Conservation (phyloP, 345 rosid genomes). For the Bretschneidera sinensis region DNA sequence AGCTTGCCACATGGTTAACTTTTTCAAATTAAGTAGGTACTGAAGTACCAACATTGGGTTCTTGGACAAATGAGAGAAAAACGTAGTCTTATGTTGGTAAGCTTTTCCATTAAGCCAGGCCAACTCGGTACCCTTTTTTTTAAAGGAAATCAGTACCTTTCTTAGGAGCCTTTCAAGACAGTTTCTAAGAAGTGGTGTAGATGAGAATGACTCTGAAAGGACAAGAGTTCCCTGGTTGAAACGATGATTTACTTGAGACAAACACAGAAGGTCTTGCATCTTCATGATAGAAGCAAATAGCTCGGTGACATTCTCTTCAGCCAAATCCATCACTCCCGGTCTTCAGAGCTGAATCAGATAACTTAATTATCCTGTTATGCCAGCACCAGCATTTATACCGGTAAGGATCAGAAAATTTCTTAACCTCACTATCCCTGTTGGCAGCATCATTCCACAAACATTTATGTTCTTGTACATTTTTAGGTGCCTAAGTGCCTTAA, state of each 20-base stretch:
- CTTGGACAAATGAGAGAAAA: slow-evolving; percentile 29
- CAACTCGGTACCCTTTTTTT: too few relatives aligned
- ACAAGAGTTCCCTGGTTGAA: slow-evolving; percentile 9
- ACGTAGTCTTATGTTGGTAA: slow-evolving; percentile 28
- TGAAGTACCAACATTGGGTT: slow-evolving; percentile 32
- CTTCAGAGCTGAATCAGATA: slow-evolving; percentile 26
- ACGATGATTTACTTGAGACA: slow-evolving; percentile 22
- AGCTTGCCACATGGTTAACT: slow-evolving; percentile 28
- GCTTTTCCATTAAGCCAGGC: slow-evolving; percentile 27
- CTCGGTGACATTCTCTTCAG: slow-evolving; percentile 23
- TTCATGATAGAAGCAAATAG: slow-evolving; percentile 26
- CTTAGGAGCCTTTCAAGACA: slow-evolving; percentile 25
- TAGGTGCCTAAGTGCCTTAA: slow-evolving; percentile 33
- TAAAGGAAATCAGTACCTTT: too few relatives aligned
- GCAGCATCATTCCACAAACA: slow-evolving; percentile 21
- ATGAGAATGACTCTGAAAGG: slow-evolving; percentile 25
- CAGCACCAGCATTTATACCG: slow-evolving; percentile 25
- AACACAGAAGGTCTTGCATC: slow-evolving; percentile 30
- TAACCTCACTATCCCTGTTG: slow-evolving; percentile 26
- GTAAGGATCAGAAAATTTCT: slow-evolving; percentile 30
- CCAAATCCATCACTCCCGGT: slow-evolving; percentile 32
- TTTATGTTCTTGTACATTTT: slow-evolving; percentile 25
- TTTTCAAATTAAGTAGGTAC: slow-evolving; percentile 29
- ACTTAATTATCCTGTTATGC: slow-evolving; percentile 26
- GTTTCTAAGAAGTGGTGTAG: slow-evolving; percentile 32